These are phyloP conservation scores for Coemansia sp. DNA, from an alignment of 192 early-diverging fungal genomes.

Conservation along the genomic window DNA sequence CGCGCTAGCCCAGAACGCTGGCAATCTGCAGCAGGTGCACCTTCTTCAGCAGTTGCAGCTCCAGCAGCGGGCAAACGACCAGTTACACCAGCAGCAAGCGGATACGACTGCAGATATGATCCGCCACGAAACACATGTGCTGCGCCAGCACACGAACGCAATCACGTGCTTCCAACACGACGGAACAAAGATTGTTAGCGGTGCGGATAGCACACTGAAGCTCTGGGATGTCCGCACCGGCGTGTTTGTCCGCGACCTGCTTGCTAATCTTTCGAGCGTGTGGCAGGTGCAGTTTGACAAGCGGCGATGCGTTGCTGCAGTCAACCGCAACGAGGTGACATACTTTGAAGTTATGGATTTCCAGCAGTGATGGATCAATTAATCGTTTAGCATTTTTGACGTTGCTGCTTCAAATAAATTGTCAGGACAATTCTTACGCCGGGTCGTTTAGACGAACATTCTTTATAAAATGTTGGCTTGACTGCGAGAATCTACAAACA, in stretches of 20 bases:
- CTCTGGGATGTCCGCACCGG: conserved; percentile 96
- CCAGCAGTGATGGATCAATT: not conserved
- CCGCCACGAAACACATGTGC: conserved; percentile 59
- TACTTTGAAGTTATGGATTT: conserved; percentile 60
- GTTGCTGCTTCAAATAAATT: too few relatives aligned
- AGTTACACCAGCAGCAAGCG: conserved; percentile 35
- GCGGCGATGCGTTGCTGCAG: conserved; percentile 75
- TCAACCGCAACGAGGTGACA: conserved; percentile 56
- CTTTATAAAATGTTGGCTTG: too few relatives aligned
- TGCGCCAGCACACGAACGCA: conserved; percentile 66
- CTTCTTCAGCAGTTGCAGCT: conserved; percentile 44
- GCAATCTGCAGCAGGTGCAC: conserved; percentile 39
- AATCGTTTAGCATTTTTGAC: not conserved
- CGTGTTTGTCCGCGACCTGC: conserved; percentile 75
- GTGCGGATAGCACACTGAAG: conserved; percentile 91
- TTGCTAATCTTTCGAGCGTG: conserved; percentile 78
- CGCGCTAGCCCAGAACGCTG: conserved; percentile 15
- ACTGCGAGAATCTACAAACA: too few relatives aligned
- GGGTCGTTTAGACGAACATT: too few relatives aligned
- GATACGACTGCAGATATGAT: conserved; percentile 19
- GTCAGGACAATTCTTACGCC: too few relatives aligned
- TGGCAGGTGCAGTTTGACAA: conserved; percentile 96
- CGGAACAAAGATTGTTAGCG: conserved; percentile 86
- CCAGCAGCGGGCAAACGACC: conserved; percentile 49
- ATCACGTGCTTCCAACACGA: conserved; percentile 99